Conservation (phyloP, 208 protist species). For the Wallacemonas sp. region DNA sequence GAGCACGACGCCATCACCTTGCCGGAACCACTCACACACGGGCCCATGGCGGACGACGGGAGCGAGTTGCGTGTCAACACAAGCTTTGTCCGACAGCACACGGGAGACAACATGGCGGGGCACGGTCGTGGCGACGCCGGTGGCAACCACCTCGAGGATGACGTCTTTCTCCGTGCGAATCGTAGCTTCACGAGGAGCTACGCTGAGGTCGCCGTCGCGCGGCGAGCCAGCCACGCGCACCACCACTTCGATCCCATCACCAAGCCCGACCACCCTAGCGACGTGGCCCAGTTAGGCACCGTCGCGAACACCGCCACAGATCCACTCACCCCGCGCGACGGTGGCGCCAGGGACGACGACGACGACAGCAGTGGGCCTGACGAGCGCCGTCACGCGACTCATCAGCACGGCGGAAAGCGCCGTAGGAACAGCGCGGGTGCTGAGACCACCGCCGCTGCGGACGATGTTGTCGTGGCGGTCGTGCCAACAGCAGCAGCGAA, state of each 20-base stretch:
- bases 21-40: background rate
- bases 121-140: conserved; percentile 2
- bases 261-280: background rate
- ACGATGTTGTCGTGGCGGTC: too few species aligned
- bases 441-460: too few species aligned
- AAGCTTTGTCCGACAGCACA: too few species aligned
- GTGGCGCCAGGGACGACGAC: background rate
- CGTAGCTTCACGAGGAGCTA: conserved; percentile 18
- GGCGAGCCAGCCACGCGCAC: background rate
- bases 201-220: background rate
- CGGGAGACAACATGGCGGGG: too few species aligned
- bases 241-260: conserved; percentile 1
- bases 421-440: background rate
- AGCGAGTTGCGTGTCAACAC: too few species aligned
- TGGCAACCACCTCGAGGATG: conserved; percentile 25
- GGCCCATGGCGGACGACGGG: background rate
- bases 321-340: background rate
- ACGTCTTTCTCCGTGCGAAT: conserved; percentile 41
- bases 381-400: background rate
- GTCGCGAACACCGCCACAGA: background rate
- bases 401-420: background rate
- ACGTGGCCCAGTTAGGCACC: background rate
- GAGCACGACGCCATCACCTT: too few species aligned
- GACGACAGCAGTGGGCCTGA: background rate
- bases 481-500: background rate